Conservation (phyloP, 257 asterid genomes). For the Phtheirospermum japonicum region DNA sequence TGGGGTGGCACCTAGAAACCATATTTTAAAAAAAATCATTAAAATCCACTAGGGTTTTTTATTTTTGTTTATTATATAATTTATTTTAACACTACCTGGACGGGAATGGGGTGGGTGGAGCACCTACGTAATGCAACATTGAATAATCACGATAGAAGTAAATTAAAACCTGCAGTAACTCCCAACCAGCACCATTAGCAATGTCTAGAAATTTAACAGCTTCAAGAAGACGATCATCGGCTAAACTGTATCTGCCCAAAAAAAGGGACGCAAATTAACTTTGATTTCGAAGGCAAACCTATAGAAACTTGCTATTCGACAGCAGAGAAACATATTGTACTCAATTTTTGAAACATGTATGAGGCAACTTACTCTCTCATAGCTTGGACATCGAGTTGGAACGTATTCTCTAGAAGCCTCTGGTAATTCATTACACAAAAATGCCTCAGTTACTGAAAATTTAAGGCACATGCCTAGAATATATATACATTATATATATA, state of each 20-base stretch:
- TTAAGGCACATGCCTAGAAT: slow-evolving; percentile 16
- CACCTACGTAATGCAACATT: no score
- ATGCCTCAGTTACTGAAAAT: background rate
- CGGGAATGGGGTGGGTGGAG: no score
- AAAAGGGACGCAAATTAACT: background rate
- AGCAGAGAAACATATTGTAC: background rate
- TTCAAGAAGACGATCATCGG: slow-evolving; percentile 75
- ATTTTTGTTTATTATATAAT: no score
- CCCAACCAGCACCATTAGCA: slow-evolving; percentile 85
- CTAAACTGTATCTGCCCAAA: slow-evolving; percentile 62
- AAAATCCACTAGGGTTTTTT: no score
- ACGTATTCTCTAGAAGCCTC: slow-evolving; percentile 92
- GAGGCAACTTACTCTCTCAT: slow-evolving; percentile 70
- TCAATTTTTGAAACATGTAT: background rate
- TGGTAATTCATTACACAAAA: slow-evolving; percentile 34
- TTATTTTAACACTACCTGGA: no score
- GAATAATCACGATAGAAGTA: slow-evolving; percentile 6
- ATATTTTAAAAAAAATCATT: no score
- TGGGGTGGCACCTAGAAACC: no score
- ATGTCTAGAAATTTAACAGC: slow-evolving; percentile 80
- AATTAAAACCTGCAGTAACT: slow-evolving; percentile 70
- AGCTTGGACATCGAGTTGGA: slow-evolving; percentile 81
- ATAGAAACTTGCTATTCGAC: background rate
- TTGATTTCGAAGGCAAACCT: background rate
- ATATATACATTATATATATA: background rate